Evolutionary conservation across 495 filamentous ascomycete genomes (phyloP), one percentile per base, ranked within the genome.

Genomic region (Talaromyces proteolyticus): DNA sequence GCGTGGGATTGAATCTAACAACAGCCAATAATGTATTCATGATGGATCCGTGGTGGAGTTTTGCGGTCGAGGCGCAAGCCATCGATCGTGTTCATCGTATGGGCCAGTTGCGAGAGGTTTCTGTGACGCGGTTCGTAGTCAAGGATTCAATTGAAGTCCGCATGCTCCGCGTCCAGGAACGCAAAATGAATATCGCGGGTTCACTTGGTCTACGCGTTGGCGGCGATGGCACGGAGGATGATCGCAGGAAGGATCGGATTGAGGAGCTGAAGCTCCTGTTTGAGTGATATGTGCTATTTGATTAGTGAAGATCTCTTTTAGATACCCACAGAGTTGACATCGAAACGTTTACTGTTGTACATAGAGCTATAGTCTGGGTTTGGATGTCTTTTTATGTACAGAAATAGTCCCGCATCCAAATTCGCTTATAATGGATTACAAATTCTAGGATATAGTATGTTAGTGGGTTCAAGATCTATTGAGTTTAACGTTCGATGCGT

Each of bases 1-100:
- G 93, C 23, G 93, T 98, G 2, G 93, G 93, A 0, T 72, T 98
- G 34, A 98, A 98, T 59, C 73, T 99, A 39, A 96, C 91, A 3
- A 79, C 80, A 47, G 93, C 93, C 14, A 88, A 83, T 55, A 73
- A 87, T 47, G 94, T 97, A 10, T 96, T 85, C 63, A 90, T 99
- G 86, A 96, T 96, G 92, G 94, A 99, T 66, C 92, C 94, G 0
- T 99, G 94, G 94, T 99, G 94, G 94, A 93, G 88, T 54, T 96
- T 88, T 63, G 91, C 94, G 3, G 82, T 97, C 20, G 94, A 99
- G 65, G 89, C 91, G 8, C 94, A 99, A 64, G 94, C 94, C 20
- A 96, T 99, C 55, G 94, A 99, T 70, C 86, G 94, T 3, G 91
- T 99, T n/a, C 94, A 99, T 68, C 82, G 94, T 7, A 96, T 99